A percentile compares a stretch with the other conserved stretches of the same genome.
Evolutionary conservation across 2,329 filamentous ascomycete species (phyloP).

Genomic region (Alternaria brassicae): DNA sequence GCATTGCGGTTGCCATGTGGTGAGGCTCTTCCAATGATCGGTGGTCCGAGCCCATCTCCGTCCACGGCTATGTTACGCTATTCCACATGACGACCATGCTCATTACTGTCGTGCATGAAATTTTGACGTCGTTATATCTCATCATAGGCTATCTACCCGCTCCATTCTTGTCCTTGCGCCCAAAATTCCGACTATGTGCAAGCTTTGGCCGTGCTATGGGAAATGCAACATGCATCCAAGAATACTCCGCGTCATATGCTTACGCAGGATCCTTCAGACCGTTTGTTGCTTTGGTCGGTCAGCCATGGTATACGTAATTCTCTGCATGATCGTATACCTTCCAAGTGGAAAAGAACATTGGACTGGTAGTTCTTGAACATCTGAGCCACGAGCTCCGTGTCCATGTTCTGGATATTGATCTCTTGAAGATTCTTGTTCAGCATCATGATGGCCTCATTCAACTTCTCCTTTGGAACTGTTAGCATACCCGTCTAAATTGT

Average conservation of each 20-base stretch:
- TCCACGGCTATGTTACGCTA: conserved; percentile 2
- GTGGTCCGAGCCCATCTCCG: conserved; percentile 36
- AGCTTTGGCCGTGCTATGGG: background rate
- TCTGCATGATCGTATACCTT: conserved; percentile 67
- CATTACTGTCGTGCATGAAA: background rate
- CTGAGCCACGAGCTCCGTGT: conserved; percentile 94
- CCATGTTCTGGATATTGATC: conserved; percentile 99
- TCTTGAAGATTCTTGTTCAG: conserved; percentile 94
- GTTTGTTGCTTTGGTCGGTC: conserved; percentile 70
- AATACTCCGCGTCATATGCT: conserved; percentile 23
- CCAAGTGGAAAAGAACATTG: conserved; percentile 94
- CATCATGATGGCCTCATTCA: conserved; percentile 91
- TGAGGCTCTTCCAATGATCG: conserved; percentile 25
- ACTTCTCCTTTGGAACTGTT: conserved; percentile 77
- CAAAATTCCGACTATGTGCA: background rate
- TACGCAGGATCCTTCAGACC: conserved; percentile 79
- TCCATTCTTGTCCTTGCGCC: background rate
- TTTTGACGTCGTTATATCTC: conserved; percentile 5
- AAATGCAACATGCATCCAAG: background rate
- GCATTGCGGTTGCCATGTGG: conserved; percentile 23
- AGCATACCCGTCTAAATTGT: conserved; percentile 5
- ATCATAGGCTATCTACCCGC: conserved; percentile 4
- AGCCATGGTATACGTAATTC: background rate
- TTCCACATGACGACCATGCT: background rate
- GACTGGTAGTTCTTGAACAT: conserved; percentile 99